Conservation (phyloP, 1,139 yeast species). For the Diutina ranongensis region DNA sequence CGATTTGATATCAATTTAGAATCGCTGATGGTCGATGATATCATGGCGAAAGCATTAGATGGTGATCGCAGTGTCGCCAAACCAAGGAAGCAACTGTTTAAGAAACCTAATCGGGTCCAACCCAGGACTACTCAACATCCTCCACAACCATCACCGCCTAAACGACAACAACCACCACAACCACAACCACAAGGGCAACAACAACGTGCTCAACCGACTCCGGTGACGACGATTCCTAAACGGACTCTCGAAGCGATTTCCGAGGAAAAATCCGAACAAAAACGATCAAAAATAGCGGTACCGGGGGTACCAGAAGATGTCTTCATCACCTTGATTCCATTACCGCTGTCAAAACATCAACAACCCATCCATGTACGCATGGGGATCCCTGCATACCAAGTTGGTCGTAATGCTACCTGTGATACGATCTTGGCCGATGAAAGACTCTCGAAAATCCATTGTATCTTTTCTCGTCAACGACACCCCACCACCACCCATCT, state of each 20-base stretch:
- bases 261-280: not conserved
- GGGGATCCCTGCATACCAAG: conserved; percentile 48
- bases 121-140: conserved; percentile 14
- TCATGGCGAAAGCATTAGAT: not conserved
- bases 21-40: conserved; percentile 8
- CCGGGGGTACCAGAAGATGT: conserved; percentile 15
- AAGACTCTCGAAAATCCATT: conserved; percentile 76
- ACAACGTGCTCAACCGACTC: not conserved
- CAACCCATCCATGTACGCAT: conserved; percentile 46
- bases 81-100: conserved; percentile 16
- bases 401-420: conserved; percentile 55
- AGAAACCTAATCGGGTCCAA: conserved; percentile 31
- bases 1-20: conserved; percentile 23
- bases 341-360: conserved; percentile 18
- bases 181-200: not conserved
- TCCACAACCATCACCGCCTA: not conserved
- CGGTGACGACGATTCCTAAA: not conserved
- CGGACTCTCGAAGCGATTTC: conserved; percentile 4
- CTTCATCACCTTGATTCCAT: conserved; percentile 22
- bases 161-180: too few species aligned
- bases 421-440: conserved; percentile 54
- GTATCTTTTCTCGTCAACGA: conserved; percentile 50
- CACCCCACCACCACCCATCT: conserved; percentile 43
- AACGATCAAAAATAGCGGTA: not conserved
- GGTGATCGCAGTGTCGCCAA: not conserved